Conservation (phyloP, 371 early-diverging fungal species). For the Blakeslea trispora region DNA sequence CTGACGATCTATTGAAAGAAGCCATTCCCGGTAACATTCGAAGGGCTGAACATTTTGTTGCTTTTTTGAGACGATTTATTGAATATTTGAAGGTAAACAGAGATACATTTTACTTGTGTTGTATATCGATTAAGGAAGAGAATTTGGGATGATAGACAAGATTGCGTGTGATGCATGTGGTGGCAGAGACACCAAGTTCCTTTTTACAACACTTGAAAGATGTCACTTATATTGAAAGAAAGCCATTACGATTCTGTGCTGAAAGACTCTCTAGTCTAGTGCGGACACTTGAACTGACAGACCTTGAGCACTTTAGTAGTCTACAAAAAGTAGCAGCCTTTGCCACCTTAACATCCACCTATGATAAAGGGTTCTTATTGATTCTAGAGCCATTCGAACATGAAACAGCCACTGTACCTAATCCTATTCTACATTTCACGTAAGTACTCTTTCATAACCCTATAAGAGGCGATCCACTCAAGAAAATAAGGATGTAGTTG, state of each 20-base stretch:
- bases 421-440: conserved; percentile 91
- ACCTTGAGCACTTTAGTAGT: conserved; percentile 85
- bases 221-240: conserved; percentile 91
- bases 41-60: conserved; percentile 97
- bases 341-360: conserved; percentile 96
- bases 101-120: too few relatives aligned
- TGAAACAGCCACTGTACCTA: conserved; percentile 90
- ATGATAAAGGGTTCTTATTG: conserved; percentile 95
- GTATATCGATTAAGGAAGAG: too few relatives aligned
- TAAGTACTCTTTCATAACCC: conserved; percentile 28
- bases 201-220: conserved; percentile 94
- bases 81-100: conserved; percentile 95
- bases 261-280: conserved; percentile 91
- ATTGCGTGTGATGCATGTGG: conserved; percentile 96
- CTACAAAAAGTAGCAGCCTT: conserved; percentile 92
- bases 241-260: conserved; percentile 93
- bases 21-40: conserved; percentile 99
- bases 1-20: conserved; percentile 91
- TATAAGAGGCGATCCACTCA: background rate
- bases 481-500: conserved; percentile 68
- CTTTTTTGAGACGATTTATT: conserved; percentile 94
- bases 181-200: conserved; percentile 93
- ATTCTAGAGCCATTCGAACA: conserved; percentile 99
- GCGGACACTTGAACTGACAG: conserved; percentile 87
- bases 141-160: too few relatives aligned